Base-by-base conservation (phyloP, 2,329 filamentous ascomycete genomes). In the Scedosporium aurantiacum region DNA sequence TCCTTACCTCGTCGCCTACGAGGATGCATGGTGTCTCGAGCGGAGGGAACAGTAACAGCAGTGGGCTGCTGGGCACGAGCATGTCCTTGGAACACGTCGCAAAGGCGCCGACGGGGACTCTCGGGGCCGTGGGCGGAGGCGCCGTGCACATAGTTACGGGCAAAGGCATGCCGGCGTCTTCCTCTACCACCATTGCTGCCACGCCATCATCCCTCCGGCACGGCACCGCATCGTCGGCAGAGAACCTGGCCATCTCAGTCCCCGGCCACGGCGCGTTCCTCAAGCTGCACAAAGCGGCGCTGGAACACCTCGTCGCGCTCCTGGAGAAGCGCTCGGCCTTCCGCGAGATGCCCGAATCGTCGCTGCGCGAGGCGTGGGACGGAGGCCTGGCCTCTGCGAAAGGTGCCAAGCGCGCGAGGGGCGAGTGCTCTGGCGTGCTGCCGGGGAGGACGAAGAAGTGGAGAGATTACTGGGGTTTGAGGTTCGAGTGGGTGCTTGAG, bases 401-500 rank as follows among this genome's bases (percentile, higher is more conserved):
- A 32, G 70, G 74, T 62, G 76, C 76, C 18, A 84, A 81, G 72
- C 77, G 75, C 62, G 73, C 75, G 18, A 73, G 84, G 60, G 80
- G 82, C 1, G 82, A 85, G 67, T 83, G 32, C 45, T 43, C 52
- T 8, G 84, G 83, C 5, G 76, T 86, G 2, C 67, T 84, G 47
- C 81, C 83, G 0, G 84, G 84, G 0, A 75, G 82, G 67, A 88
- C 85, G 16, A 82, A 79, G 69, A 87, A 84, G 69, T 91, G 89
- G 89, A 86, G 80, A 69, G 79, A 82, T 32, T 89, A 90, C 64
- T 82, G 83, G 67, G 89, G 89, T 0, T 71, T 90, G 63, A 74
- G 80, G 52, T 91, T 90, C 71, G 81, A 87, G 63, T 91, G 86
- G 86, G 78, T 89, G 16, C 70, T 91, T 50, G 84, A 82, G 47